Conservation (phyloP, 2,329 filamentous ascomycete species). For the Talaromyces sp. region DNA sequence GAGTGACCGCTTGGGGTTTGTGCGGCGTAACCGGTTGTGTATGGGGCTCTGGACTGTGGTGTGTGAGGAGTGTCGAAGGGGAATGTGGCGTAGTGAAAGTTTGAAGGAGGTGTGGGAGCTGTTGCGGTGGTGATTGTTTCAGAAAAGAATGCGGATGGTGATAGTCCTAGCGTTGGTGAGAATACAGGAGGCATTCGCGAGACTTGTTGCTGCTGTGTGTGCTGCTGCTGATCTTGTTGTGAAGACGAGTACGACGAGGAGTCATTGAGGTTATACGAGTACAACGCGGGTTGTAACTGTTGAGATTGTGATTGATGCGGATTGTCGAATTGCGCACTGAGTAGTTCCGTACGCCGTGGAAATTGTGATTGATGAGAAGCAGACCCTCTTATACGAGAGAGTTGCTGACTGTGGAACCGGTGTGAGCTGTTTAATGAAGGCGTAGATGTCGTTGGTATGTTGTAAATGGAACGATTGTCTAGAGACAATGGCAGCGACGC, state of each 20-base stretch:
- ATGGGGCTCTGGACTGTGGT: slow-evolving; percentile 2
- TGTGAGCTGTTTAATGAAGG: slow-evolving; percentile 12
- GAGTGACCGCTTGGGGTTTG: slow-evolving; percentile 40
- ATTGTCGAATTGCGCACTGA: slow-evolving; percentile 5
- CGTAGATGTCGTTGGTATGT: slow-evolving; percentile 5
- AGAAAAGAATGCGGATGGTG: slow-evolving; percentile 31
- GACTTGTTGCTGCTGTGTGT: slow-evolving; percentile 5
- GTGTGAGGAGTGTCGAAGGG: slow-evolving; percentile 29
- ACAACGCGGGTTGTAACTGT: background rate
- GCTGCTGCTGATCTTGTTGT: slow-evolving; percentile 7
- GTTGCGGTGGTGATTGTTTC: slow-evolving; percentile 23
- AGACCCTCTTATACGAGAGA: slow-evolving; percentile 3
- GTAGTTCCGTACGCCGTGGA: slow-evolving; percentile 4
- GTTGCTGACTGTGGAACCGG: slow-evolving; percentile 4
- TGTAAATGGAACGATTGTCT: slow-evolving; percentile 15
- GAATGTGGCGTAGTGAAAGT: slow-evolving; percentile 36
- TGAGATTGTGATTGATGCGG: slow-evolving; percentile 1
- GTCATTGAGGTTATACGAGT: slow-evolving; percentile 7
- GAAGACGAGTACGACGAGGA: slow-evolving; percentile 1
- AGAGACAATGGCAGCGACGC: slow-evolving; percentile 11
- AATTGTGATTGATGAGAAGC: background rate
- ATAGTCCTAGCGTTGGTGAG: slow-evolving; percentile 34
- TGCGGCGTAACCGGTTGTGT: slow-evolving; percentile 18
- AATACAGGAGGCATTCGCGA: slow-evolving; percentile 28
- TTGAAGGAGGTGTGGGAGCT: slow-evolving; percentile 28